phyloP scores from a whole-genome alignment of 148 eudicot genomes.

The Cornus kousa region DNA sequence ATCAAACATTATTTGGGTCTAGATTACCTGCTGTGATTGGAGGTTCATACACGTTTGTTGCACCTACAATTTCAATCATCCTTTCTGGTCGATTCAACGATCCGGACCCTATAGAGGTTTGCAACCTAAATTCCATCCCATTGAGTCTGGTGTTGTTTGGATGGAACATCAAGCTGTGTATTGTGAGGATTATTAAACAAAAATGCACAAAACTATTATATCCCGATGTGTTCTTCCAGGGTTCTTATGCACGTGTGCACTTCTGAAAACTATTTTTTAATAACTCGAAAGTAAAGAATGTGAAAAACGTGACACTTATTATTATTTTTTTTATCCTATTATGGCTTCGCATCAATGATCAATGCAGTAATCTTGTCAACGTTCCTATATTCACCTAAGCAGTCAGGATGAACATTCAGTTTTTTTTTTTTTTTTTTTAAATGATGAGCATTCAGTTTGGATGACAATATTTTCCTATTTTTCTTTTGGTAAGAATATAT shows the following conservation, averaged over 20 bases:
- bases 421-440: too few relatives aligned
- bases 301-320: neutral
- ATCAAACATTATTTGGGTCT: slow-evolving; percentile 82
- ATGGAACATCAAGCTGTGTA: neutral
- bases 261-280: neutral
- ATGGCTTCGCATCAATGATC: neutral
- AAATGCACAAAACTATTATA: neutral
- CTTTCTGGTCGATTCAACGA: slow-evolving; percentile 85
- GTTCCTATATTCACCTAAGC: neutral
- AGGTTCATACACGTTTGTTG: slow-evolving; percentile 87
- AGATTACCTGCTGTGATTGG: slow-evolving; percentile 97
- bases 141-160: neutral
- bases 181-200: neutral
- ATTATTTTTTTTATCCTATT: neutral
- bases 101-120: slow-evolving; percentile 59
- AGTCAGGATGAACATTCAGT: neutral
- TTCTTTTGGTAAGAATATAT: neutral
- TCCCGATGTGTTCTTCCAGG: neutral
- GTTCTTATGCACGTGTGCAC: neutral
- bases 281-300: neutral
- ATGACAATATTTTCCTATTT: neutral
- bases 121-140: slow-evolving; percentile 17
- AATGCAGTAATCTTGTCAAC: neutral
- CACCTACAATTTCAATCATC: slow-evolving; percentile 89
- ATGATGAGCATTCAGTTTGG: neutral